A percentile compares a stretch with the other conserved stretches of the same genome.
phyloP scores from a whole-genome alignment of 371 early-diverging fungal species.

The Apophysomyces elegans region DNA sequence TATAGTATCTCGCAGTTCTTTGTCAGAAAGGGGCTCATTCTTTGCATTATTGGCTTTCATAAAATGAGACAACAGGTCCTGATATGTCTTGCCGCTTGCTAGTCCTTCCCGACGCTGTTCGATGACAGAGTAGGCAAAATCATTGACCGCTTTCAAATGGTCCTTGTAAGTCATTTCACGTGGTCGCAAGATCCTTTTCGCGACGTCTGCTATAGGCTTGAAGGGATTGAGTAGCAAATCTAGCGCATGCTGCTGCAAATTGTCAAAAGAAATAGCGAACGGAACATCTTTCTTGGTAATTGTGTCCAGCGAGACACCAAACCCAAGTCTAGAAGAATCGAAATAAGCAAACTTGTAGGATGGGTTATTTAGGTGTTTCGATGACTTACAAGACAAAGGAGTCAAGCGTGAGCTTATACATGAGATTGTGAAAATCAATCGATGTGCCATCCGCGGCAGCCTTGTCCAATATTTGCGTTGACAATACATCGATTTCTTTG shows the following conservation, averaged over 20 bases:
- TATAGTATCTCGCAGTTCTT: slow-evolving; percentile 64
- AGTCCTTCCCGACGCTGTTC: slow-evolving; percentile 26
- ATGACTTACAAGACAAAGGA: slow-evolving; percentile 50
- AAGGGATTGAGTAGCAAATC: slow-evolving; percentile 38
- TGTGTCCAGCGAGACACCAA: slow-evolving; percentile 6
- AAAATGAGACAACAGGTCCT: slow-evolving; percentile 54
- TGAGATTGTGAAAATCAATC: slow-evolving; percentile 45
- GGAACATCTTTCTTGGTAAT: slow-evolving; percentile 4
- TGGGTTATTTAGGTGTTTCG: too few species aligned
- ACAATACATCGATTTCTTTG: slow-evolving; percentile 38
- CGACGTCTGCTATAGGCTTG: slow-evolving; percentile 34
- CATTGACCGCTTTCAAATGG: slow-evolving; percentile 35
- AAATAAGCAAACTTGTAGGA: too few species aligned
- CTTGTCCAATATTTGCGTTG: slow-evolving; percentile 28
- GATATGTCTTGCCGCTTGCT: slow-evolving; percentile 22
- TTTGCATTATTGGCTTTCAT: slow-evolving; percentile 52
- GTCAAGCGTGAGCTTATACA: slow-evolving; percentile 54
- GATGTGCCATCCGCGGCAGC: slow-evolving; percentile 33
- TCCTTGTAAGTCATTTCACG: slow-evolving; percentile 21
- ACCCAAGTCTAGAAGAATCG: background rate
- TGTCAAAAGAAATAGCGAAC: slow-evolving; percentile 11
- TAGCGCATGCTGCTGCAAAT: slow-evolving; percentile 18
- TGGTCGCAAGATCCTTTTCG: slow-evolving; percentile 12
- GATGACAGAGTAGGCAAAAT: slow-evolving; percentile 38
- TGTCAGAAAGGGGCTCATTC: slow-evolving; percentile 39